Conservation (phyloP, 805 yeast genomes). For the Pichia eremophila region DNA sequence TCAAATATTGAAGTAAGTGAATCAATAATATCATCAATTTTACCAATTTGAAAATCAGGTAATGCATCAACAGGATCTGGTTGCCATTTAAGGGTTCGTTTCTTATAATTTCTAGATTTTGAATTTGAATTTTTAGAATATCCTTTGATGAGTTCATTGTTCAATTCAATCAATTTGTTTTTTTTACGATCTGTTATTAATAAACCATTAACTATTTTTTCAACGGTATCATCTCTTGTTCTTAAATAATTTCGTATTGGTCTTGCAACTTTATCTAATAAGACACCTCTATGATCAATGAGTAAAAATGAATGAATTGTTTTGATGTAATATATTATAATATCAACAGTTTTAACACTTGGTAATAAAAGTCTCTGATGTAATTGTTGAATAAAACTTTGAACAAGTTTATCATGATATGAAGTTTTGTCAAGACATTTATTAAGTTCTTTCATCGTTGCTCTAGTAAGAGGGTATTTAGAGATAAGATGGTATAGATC, state of each 20-base stretch:
- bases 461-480: conserved; percentile 41
- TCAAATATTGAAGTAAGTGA: conserved; percentile 66
- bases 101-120: conserved; percentile 11
- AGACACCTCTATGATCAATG: conserved; percentile 81
- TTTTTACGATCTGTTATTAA: conserved; percentile 37
- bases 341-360: conserved; percentile 69
- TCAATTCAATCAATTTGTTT: conserved; percentile 39
- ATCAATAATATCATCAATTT: conserved; percentile 59
- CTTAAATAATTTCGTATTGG: conserved; percentile 67
- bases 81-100: conserved; percentile 44
- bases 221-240: conserved; percentile 65
- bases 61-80: conserved; percentile 89
- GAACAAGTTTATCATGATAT: conserved; percentile 46
- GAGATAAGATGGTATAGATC: conserved; percentile 54
- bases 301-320: conserved; percentile 62
- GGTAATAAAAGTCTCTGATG: conserved; percentile 53
- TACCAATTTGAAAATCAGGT: conserved; percentile 64
- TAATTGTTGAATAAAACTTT: conserved; percentile 38
- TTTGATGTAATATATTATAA: conserved; percentile 58
- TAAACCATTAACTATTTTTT: conserved; percentile 61
- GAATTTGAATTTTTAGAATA: background rate
- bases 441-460: conserved; percentile 51
- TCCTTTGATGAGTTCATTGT: conserved; percentile 38
- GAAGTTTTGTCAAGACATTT: conserved; percentile 36
- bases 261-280: conserved; percentile 66